Evolutionary conservation across 176 grass and related monocot genomes (phyloP).

Genomic region (Paspalum vaginatum): DNA sequence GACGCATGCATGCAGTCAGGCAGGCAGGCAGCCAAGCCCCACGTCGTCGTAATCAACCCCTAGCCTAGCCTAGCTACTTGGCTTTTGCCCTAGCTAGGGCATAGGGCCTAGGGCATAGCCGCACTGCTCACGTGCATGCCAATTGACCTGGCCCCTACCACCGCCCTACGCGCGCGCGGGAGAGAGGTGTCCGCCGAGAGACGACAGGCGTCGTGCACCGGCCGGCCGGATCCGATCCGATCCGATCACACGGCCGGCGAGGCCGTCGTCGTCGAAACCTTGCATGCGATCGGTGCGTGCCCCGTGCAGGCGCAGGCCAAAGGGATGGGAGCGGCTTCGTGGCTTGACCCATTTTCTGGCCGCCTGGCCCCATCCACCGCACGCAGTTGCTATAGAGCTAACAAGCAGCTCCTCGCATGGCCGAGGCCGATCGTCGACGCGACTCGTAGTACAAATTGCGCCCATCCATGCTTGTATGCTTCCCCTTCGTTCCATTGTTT

Average conservation of each 20-base stretch:
- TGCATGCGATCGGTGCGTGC: too few species aligned
- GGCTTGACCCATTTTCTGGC: neutral
- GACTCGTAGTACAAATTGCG: too few species aligned
- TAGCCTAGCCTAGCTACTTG: neutral
- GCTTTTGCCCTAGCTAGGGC: neutral
- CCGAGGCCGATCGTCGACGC: too few species aligned
- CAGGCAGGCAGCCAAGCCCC: neutral
- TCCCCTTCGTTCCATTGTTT: neutral
- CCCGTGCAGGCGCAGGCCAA: too few species aligned
- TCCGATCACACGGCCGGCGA: too few species aligned
- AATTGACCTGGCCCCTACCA: neutral
- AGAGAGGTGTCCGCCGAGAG: too few species aligned
- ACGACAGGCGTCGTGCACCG: neutral
- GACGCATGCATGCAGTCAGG: too few species aligned
- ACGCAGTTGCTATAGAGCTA: too few species aligned
- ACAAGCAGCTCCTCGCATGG: neutral
- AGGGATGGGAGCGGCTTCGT: too few species aligned
- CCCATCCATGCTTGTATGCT: neutral
- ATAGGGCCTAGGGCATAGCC: too few species aligned
- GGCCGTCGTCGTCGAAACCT: too few species aligned
- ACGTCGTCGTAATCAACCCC: slow-evolving; percentile 11
- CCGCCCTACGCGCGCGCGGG: too few species aligned
- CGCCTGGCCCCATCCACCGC: neutral
- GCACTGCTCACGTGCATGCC: neutral
- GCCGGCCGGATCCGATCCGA: neutral